Conservation (phyloP, 2,329 filamentous ascomycete genomes). For the Geosmithia flava region DNA sequence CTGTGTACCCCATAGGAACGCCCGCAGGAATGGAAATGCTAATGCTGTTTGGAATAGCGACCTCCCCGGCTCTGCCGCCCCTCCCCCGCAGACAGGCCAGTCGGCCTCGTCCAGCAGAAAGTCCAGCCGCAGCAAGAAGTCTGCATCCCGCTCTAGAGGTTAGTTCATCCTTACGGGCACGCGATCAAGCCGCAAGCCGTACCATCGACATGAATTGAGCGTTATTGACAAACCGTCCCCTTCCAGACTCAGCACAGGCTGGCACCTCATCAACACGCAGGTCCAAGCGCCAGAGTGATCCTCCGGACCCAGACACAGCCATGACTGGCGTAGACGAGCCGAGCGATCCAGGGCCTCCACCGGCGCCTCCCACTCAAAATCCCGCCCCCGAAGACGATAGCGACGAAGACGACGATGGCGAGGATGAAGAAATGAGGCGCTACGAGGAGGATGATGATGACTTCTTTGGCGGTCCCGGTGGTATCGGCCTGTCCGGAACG, state of each 20-base stretch:
- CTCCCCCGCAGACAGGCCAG: slow-evolving; percentile 41
- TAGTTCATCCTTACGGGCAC: slow-evolving; percentile 5
- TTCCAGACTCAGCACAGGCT: slow-evolving; percentile 20
- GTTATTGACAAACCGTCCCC: slow-evolving; percentile 1
- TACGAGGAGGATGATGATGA: slow-evolving; percentile 47
- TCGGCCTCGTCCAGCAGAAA: slow-evolving; percentile 60
- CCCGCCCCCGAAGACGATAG: slow-evolving; percentile 7
- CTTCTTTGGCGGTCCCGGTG: slow-evolving; percentile 55
- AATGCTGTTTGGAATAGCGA: slow-evolving; percentile 3
- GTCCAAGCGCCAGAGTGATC: slow-evolving; percentile 41
- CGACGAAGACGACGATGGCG: slow-evolving; percentile 6
- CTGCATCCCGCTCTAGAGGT: slow-evolving; percentile 31
- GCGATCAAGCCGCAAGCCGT: slow-evolving; percentile 6
- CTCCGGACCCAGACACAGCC: slow-evolving; percentile 48
- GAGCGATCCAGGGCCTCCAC: slow-evolving; percentile 24
- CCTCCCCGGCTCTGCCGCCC: slow-evolving; percentile 43
- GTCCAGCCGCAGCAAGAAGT: slow-evolving; percentile 59
- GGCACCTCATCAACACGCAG: slow-evolving; percentile 26
- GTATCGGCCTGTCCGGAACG: slow-evolving; percentile 63
- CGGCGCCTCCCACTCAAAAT: slow-evolving; percentile 22
- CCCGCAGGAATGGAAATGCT: not conserved
- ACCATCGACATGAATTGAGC: too few species aligned
- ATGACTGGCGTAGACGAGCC: slow-evolving; percentile 60
- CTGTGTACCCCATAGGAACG: too few species aligned
- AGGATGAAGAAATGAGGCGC: slow-evolving; percentile 29